A percentile compares a stretch with the other conserved stretches of the same genome.
Conservation (phyloP, 768 basidiomycete genomes). For the Russula lepida region DNA sequence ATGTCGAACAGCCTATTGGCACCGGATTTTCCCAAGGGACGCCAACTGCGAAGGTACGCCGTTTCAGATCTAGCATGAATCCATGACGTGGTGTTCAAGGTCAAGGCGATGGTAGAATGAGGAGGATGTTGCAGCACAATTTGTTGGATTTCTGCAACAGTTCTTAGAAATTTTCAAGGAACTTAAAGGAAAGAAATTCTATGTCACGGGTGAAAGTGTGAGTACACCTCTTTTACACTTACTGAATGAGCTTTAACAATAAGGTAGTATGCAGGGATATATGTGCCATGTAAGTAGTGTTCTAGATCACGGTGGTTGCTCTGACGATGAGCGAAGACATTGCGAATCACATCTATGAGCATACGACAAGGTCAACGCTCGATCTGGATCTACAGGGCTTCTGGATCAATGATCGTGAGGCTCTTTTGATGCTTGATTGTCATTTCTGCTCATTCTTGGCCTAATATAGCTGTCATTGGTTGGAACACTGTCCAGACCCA, state of each 20-base stretch:
- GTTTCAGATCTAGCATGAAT: background rate
- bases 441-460: background rate
- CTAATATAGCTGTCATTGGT: constrained; percentile 42
- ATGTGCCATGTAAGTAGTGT: constrained; percentile 46
- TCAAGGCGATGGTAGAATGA: constrained; percentile 34
- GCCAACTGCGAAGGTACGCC: constrained; percentile 42
- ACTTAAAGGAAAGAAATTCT: constrained; percentile 63
- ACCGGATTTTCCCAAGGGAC: constrained; percentile 69
- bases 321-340: constrained; percentile 42
- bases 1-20: constrained; percentile 73
- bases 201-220: constrained; percentile 68
- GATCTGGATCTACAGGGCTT: constrained; percentile 58
- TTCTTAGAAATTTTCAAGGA: constrained; percentile 70
- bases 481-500: constrained; percentile 58
- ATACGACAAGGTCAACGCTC: constrained; percentile 35
- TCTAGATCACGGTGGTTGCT: constrained; percentile 20
- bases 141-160: constrained; percentile 59
- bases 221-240: constrained; percentile 23
- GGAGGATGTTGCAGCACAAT: constrained; percentile 46
- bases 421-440: background rate
- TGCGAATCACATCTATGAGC: constrained; percentile 62
- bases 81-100: background rate
- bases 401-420: constrained; percentile 66
- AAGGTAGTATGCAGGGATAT: constrained; percentile 62
- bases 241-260: background rate